A percentile compares a stretch with the other conserved stretches of the same genome.
Evolutionary conservation across 805 yeast species (phyloP).

Genomic region (Maudiozyma saulgeensis): DNA sequence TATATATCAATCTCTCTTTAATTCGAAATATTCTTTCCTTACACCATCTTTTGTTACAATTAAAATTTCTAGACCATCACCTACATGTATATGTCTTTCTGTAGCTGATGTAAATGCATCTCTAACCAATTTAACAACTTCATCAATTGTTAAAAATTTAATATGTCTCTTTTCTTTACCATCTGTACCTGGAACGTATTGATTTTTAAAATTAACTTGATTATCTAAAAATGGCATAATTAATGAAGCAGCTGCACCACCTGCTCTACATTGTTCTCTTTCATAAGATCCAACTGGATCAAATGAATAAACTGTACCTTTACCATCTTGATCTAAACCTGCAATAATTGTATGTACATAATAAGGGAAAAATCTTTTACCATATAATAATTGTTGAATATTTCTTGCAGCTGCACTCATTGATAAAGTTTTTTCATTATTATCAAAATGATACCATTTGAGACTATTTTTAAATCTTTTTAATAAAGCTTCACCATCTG

Average conservation of each 20-base stretch:
- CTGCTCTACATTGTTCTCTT: constrained; percentile 94
- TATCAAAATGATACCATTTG: constrained; percentile 90
- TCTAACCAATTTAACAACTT: constrained; percentile 76
- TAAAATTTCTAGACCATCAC: constrained; percentile 87
- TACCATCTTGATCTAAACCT: constrained; percentile 78
- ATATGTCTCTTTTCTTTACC: constrained; percentile 55
- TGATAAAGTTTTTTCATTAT: constrained; percentile 57
- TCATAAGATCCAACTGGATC: constrained; percentile 98
- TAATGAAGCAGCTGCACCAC: constrained; percentile 93
- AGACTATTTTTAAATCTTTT: constrained; percentile 54
- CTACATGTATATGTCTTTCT: constrained; percentile 96
- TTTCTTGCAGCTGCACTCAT: constrained; percentile 77
- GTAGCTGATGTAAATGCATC: constrained; percentile 96
- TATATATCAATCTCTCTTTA: constrained; percentile 64
- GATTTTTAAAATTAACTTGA: constrained; percentile 94
- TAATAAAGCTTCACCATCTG: constrained; percentile 83
- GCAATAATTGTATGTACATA: constrained; percentile 92
- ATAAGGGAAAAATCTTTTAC: constrained; percentile 93
- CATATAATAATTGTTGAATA: constrained; percentile 81
- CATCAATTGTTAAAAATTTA: constrained; percentile 64
- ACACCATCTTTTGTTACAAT: constrained; percentile 93
- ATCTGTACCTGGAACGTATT: constrained; percentile 67
- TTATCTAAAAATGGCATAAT: constrained; percentile 97
- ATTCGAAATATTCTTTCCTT: constrained; percentile 68
- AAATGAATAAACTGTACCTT: constrained; percentile 90